phyloP scores from a whole-genome alignment of 306 rosid genomes.

The Cucumis cinereus region DNA sequence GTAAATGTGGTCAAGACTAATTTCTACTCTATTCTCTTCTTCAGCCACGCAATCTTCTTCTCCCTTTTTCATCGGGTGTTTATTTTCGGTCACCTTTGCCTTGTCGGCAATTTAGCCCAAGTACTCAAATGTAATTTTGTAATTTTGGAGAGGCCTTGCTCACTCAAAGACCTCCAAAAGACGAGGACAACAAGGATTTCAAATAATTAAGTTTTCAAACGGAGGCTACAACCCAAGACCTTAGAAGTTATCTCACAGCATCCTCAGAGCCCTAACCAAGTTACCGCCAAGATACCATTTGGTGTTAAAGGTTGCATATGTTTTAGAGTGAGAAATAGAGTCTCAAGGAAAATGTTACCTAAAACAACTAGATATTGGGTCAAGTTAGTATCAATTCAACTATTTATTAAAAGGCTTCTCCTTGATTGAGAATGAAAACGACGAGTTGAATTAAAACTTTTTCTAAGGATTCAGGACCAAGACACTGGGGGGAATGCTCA shows the following conservation, averaged over 20 bases:
- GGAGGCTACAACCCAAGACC: not conserved
- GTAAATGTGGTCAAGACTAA: too few species aligned
- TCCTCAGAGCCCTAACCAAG: not conserved
- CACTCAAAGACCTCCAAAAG: not conserved
- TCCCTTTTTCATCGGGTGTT: too few species aligned
- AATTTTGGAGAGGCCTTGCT: not conserved
- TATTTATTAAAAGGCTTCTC: not conserved
- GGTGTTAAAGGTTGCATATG: not conserved
- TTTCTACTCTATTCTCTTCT: too few species aligned
- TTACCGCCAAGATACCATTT: not conserved
- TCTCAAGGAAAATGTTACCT: not conserved
- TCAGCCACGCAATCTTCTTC: too few species aligned
- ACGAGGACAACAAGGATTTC: not conserved
- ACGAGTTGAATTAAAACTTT: not conserved
- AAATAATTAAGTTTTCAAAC: not conserved
- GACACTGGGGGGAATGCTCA: not conserved
- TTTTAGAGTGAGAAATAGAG: not conserved
- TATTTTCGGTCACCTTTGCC: too few species aligned
- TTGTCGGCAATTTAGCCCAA: too few species aligned
- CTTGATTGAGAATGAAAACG: not conserved
- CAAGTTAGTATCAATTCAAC: not conserved
- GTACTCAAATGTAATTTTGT: too few species aligned
- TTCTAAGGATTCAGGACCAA: not conserved
- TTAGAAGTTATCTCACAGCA: not conserved
- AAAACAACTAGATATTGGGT: not conserved